A percentile compares a stretch with the other conserved stretches of the same genome.
Conservation (phyloP, 805 yeast species). For the Schizosaccharomyces lindneri region DNA sequence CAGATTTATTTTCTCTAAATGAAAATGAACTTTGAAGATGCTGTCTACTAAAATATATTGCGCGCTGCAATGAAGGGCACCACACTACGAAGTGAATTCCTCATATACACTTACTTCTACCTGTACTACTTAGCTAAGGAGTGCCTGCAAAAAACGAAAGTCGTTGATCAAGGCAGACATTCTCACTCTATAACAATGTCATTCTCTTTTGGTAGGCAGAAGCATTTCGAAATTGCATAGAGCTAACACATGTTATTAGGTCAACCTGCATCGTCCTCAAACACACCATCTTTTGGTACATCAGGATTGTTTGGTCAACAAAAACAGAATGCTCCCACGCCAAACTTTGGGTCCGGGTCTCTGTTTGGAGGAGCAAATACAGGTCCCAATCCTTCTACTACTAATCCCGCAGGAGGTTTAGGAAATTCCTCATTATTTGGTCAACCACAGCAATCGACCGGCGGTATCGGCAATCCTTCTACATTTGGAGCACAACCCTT, state of each 20-base stretch:
- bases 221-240: not conserved
- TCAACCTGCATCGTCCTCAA: not conserved
- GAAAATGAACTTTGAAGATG: too few species aligned
- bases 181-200: not conserved
- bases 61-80: too few species aligned
- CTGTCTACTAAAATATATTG: too few species aligned
- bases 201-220: not conserved
- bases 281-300: conserved; percentile 66
- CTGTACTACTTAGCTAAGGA: too few species aligned
- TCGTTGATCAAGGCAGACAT: too few species aligned
- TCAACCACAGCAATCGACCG: not conserved
- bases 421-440: not conserved
- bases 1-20: too few species aligned
- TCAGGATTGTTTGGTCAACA: conserved; percentile 34
- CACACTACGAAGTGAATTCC: too few species aligned
- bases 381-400: not conserved
- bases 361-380: not conserved
- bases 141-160: too few species aligned
- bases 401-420: not conserved
- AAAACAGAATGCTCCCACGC: not conserved
- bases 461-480: not conserved
- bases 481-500: not conserved
- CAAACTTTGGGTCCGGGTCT: not conserved
- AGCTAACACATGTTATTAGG: not conserved
- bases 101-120: too few species aligned